These are phyloP conservation scores for Canna indica DNA, from an alignment of 176 grass and related monocot species.

Conservation along the genomic window DNA sequence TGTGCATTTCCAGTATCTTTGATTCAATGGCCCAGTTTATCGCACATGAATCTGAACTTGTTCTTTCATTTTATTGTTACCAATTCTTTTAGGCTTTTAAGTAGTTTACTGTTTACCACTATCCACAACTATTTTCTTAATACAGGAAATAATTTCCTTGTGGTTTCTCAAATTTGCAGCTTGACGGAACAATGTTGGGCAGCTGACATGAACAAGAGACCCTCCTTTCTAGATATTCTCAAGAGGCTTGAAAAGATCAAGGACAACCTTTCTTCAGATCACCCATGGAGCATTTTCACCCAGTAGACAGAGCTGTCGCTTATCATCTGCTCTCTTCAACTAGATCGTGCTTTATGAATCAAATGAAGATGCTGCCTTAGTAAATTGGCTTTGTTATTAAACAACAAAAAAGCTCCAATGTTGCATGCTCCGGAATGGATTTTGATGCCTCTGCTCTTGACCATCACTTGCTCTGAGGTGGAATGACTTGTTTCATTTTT, in stretches of 20 bases:
- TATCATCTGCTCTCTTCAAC: background rate
- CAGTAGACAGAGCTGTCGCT: slow-evolving; percentile 16
- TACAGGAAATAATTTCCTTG: background rate
- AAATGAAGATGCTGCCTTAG: background rate
- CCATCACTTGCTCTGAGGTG: background rate
- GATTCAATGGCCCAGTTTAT: no score
- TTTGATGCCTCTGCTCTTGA: background rate
- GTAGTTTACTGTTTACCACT: background rate
- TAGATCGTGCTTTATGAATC: background rate
- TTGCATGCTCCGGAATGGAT: background rate
- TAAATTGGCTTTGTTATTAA: background rate
- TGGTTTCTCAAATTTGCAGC: slow-evolving; percentile 23
- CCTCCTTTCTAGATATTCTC: slow-evolving; percentile 94
- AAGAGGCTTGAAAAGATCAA: slow-evolving; percentile 88
- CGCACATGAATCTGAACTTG: no score
- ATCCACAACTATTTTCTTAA: background rate
- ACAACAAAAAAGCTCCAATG: background rate
- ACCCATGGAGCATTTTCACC: slow-evolving; percentile 80
- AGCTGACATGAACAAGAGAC: slow-evolving; percentile 62
- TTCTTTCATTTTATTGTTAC: background rate
- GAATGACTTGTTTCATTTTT: background rate
- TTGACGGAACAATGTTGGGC: slow-evolving; percentile 69
- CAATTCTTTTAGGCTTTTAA: background rate
- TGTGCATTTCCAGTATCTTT: background rate
- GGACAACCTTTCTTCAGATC: slow-evolving; percentile 50